Conservation (phyloP, 257 asterid genomes). For the Plectranthus barbatus region DNA sequence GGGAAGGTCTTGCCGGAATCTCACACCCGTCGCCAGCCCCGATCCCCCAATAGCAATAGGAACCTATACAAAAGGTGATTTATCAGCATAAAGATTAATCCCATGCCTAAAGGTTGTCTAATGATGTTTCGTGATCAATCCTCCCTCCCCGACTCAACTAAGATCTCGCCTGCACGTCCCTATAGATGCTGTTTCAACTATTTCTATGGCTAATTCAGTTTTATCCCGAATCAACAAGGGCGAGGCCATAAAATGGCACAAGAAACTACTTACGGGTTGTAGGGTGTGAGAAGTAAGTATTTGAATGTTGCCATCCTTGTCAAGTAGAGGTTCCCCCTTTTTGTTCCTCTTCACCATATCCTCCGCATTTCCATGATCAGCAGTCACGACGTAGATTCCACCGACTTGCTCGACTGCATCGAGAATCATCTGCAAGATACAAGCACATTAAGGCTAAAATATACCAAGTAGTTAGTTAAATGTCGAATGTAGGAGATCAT, state of each 20-base stretch:
- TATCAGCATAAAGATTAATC: background rate
- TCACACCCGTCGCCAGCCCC: conserved; percentile 57
- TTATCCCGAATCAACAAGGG: background rate
- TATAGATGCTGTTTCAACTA: no score
- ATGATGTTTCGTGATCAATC: no score
- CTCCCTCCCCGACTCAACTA: no score
- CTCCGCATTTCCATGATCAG: conserved; percentile 98
- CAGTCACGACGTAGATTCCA: conserved; percentile 86
- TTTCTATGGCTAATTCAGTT: no score
- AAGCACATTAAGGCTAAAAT: background rate
- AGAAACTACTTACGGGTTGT: conserved; percentile 57
- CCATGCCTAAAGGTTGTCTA: no score
- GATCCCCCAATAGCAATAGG: conserved; percentile 92
- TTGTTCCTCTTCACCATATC: conserved; percentile 97
- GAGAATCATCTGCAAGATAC: conserved; percentile 54
- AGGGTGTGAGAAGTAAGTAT: conserved; percentile 88
- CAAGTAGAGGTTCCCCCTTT: conserved; percentile 85
- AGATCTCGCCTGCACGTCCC: background rate
- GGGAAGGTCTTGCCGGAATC: conserved; percentile 66
- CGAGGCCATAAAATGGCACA: background rate
- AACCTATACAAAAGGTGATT: conserved; percentile 33
- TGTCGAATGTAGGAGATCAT: background rate
- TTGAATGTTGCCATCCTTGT: conserved; percentile 78
- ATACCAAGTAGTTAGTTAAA: background rate
- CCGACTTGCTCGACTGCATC: conserved; percentile 92